A percentile compares a stretch with the other conserved stretches of the same genome.
Conservation (phyloP, 257 asterid genomes). For the Galeopsis tetrahit region DNA sequence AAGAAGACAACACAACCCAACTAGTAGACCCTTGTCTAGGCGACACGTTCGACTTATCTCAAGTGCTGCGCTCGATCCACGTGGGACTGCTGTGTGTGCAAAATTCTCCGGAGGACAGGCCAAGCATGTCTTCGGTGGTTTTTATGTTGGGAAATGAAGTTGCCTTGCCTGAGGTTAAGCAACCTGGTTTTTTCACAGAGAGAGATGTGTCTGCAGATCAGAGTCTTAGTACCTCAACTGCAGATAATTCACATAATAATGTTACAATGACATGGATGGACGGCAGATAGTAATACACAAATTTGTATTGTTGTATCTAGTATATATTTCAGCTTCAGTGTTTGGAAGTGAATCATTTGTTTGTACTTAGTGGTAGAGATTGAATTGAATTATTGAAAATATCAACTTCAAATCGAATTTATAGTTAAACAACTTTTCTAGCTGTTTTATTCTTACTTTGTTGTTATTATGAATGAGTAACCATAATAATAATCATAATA, state of each 20-base stretch:
- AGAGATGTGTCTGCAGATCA: not conserved
- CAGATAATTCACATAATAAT: not conserved
- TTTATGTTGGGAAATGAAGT: conserved; percentile 34
- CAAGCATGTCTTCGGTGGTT: conserved; percentile 28
- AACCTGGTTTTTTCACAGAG: conserved; percentile 11
- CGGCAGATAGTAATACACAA: not conserved
- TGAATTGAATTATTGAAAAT: too few relatives aligned
- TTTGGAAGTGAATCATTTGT: too few relatives aligned
- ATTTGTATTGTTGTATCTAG: too few relatives aligned
- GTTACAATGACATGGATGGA: not conserved
- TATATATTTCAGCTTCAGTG: too few relatives aligned
- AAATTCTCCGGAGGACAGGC: conserved; percentile 21
- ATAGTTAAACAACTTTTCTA: too few relatives aligned
- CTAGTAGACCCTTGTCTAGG: conserved; percentile 18
- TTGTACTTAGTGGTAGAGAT: too few relatives aligned
- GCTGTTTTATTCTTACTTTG: too few relatives aligned
- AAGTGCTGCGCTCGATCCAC: conserved; percentile 23
- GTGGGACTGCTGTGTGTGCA: conserved; percentile 27
- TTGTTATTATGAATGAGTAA: too few relatives aligned
- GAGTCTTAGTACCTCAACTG: too few relatives aligned
- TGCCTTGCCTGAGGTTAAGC: conserved; percentile 14
- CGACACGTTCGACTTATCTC: not conserved
- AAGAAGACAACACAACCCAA: conserved; percentile 22
- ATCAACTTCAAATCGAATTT: too few relatives aligned
- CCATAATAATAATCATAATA: too few relatives aligned